phyloP scores from a whole-genome alignment of 306 rosid species.

The Quercus aquifolioides region DNA sequence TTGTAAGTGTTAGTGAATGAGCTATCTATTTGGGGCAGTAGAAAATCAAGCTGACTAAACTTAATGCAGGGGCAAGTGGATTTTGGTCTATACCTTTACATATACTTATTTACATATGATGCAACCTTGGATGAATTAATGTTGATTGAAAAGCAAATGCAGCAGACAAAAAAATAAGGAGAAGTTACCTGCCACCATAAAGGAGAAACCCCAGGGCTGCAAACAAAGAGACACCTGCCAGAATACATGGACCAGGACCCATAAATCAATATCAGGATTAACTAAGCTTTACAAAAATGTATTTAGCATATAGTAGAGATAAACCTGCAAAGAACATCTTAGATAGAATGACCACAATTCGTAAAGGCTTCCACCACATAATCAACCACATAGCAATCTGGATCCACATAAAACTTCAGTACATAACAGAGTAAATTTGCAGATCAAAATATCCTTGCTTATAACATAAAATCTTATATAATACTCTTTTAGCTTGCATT shows the following conservation, averaged over 20 bases:
- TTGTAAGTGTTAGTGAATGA: background rate
- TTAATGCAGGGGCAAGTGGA: background rate
- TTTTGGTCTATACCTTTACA: background rate
- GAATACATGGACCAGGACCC: constrained; percentile 16
- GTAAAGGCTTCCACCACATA: constrained; percentile 87
- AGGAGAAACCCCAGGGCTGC: constrained; percentile 98
- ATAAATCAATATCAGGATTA: constrained; percentile 15
- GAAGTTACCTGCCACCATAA: constrained; percentile 89
- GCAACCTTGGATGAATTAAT: constrained; percentile 14
- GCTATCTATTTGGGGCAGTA: background rate
- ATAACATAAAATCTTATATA: background rate
- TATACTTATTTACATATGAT: background rate
- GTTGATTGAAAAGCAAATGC: constrained; percentile 5
- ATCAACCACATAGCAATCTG: constrained; percentile 90
- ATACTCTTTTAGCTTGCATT: background rate
- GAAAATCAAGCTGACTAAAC: background rate
- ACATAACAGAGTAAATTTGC: background rate
- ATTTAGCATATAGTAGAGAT: constrained; percentile 1
- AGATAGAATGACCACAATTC: constrained; percentile 49
- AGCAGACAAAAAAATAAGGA: constrained; percentile 21
- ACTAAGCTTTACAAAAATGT: background rate
- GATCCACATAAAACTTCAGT: constrained; percentile 9
- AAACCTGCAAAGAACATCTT: constrained; percentile 94
- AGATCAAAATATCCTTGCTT: background rate
- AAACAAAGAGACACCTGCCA: constrained; percentile 83